Evolutionary conservation across 495 filamentous ascomycete species (phyloP), one percentile per base, ranked within the genome.

Genomic region (Coniosporium apollinis): DNA sequence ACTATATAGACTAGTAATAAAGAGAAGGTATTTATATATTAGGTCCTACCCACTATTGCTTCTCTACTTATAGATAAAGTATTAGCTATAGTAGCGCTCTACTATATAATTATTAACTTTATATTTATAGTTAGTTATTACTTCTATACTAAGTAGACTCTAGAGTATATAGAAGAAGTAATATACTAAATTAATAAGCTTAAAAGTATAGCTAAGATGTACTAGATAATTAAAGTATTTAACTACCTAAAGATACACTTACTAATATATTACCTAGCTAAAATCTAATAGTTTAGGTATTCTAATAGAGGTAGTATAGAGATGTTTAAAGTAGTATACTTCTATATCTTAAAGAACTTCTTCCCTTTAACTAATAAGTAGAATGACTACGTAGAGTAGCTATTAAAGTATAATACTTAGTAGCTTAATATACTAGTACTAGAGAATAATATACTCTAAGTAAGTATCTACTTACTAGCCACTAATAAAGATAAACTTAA

Each of bases 201-300:
- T 26, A 31, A 31, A 31, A 18, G 7, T 7, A 15, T 7, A 6
- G 17, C 17, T 31, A 31, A 7, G 17, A 7, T 31, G 16, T 10
- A 31, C 17, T 31, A 31, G 16, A 11, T 8, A 16, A 31, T 15
- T 31, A 7, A 6, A 7, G n/a, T n/a, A 26, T 26, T 26, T 26
- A 26, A 26, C 22, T 26, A 26, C 22, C 22, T 26, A 26, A 26
- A 26, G 22, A 7, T 26, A 6, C 22, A 26, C 22, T 26, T n/a
- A 7, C 6, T 26, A 7, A 26, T 26, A n/a, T 26, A 26, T 26
- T 26, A 26, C n/a, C 7, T 26, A 7, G n/a, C 6, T 7, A 26
- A 26, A n/a, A 26, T 26, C 22, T 26, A 26, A 26, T n/a, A n/a
- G 22, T 26, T 26, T 26, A 26, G 22, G n/a, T 26, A 26, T 26